A percentile compares a stretch with the other conserved stretches of the same genome.
phyloP scores from a whole-genome alignment of 2,329 filamentous ascomycete species.

The Pseudogymnoascus sp. region DNA sequence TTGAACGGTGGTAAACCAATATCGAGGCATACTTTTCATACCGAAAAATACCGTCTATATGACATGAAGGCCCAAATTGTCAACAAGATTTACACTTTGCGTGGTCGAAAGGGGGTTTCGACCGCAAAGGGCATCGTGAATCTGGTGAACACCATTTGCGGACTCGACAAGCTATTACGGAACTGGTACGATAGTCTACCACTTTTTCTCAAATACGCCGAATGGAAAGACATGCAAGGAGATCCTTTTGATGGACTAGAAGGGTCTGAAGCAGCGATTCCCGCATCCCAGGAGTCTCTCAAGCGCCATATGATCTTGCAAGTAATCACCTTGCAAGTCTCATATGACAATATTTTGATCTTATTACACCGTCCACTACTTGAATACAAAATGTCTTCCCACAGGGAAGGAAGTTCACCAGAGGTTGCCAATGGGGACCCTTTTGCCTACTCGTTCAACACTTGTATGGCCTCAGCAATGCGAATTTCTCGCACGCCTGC shows the following conservation, averaged over 20 bases:
- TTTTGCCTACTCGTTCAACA: conserved; percentile 14
- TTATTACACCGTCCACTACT: conserved; percentile 21
- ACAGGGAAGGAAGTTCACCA: conserved; percentile 8
- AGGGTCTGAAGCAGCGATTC: neutral
- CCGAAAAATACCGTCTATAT: conserved; percentile 24
- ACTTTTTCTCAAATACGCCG: conserved; percentile 10
- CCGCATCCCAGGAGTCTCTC: neutral
- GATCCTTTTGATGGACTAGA: neutral
- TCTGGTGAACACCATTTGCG: conserved; percentile 15
- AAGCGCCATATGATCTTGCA: conserved; percentile 12
- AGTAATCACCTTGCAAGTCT: conserved; percentile 17
- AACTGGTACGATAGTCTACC: conserved; percentile 14
- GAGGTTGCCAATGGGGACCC: neutral
- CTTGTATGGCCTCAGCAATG: conserved; percentile 23
- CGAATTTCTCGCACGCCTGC: conserved; percentile 25
- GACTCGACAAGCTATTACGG: conserved; percentile 12
- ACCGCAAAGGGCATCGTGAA: conserved; percentile 16
- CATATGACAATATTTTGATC: conserved; percentile 18
- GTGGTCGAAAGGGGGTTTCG: conserved; percentile 15
- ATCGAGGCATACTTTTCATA: conserved; percentile 21
- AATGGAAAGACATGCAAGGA: conserved; percentile 2
- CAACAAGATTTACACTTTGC: conserved; percentile 22
- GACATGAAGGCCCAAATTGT: conserved; percentile 23
- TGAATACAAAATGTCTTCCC: conserved; percentile 16
- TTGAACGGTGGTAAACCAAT: neutral